These are phyloP conservation scores for Schizochytrium sp. DNA, from an alignment of 108 stramenopile species.

Conservation along the genomic window DNA sequence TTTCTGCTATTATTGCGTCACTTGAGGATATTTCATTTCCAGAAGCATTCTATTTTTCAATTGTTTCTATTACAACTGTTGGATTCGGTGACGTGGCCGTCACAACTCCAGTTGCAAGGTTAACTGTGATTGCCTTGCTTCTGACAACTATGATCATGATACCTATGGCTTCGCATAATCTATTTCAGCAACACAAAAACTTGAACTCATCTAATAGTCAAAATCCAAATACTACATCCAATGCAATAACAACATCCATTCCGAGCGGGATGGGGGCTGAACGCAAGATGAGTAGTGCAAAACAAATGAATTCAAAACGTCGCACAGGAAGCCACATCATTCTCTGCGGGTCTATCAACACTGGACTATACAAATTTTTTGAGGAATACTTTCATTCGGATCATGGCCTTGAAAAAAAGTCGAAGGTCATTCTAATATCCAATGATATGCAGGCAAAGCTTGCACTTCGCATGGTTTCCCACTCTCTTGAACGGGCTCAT, in stretches of 20 bases:
- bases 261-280: neutral
- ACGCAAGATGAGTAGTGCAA: neutral
- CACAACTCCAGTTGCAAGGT: neutral
- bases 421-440: constrained; percentile 24
- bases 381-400: constrained; percentile 56
- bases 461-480: neutral
- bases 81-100: constrained; percentile 36
- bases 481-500: constrained; percentile 13
- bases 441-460: neutral
- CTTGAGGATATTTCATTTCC: constrained; percentile 41
- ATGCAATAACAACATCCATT: neutral
- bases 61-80: constrained; percentile 34
- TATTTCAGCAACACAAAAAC: neutral
- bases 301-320: neutral
- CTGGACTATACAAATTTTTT: constrained; percentile 10
- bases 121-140: constrained; percentile 19
- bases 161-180: constrained; percentile 45
- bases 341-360: constrained; percentile 2
- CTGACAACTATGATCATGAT: constrained; percentile 56
- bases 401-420: neutral
- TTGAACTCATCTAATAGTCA: too few relatives aligned
- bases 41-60: neutral
- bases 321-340: neutral
- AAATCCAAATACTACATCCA: too few relatives aligned
- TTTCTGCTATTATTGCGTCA: neutral